A percentile compares a stretch with the other conserved stretches of the same genome.
Conservation (phyloP, 768 basidiomycete genomes). For the Pleurotus citrinopileatus region DNA sequence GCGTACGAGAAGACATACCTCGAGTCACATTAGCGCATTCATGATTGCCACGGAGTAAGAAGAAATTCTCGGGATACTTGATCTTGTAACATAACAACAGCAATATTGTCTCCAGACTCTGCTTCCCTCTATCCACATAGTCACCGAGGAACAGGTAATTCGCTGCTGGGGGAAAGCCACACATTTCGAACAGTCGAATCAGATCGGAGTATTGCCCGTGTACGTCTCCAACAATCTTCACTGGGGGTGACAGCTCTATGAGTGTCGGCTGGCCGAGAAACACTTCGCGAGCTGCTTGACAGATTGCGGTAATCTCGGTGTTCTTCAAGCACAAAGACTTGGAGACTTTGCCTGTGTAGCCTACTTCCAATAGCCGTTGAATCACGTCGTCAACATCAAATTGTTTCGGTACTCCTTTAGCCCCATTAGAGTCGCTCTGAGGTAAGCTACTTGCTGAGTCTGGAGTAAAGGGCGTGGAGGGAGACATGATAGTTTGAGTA, state of each 20-base stretch:
- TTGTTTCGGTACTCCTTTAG: slow-evolving; percentile 61
- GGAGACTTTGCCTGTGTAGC: slow-evolving; percentile 97
- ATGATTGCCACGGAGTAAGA: slow-evolving; percentile 95
- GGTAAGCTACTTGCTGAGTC: slow-evolving; percentile 43
- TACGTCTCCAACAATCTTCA: slow-evolving; percentile 99
- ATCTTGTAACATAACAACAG: slow-evolving; percentile 98
- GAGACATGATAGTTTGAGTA: slow-evolving; percentile 84
- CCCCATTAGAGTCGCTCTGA: slow-evolving; percentile 34
- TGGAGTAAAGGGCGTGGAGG: slow-evolving; percentile 52
- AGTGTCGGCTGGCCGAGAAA: slow-evolving; percentile 96
- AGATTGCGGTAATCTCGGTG: slow-evolving; percentile 90
- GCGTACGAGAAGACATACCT: slow-evolving; percentile 52
- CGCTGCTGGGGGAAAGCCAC: slow-evolving; percentile 94
- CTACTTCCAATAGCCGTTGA: slow-evolving; percentile 90
- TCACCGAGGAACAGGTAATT: slow-evolving; percentile 99
- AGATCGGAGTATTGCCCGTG: slow-evolving; percentile 99
- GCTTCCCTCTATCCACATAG: slow-evolving; percentile 98
- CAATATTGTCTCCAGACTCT: slow-evolving; percentile 96
- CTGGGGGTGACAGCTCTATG: slow-evolving; percentile 94
- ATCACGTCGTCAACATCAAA: slow-evolving; percentile 99
- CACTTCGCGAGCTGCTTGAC: slow-evolving; percentile 93
- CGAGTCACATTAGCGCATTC: slow-evolving; percentile 99
- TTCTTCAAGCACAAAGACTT: slow-evolving; percentile 96
- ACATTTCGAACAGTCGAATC: slow-evolving; percentile 99
- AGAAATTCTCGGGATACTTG: slow-evolving; percentile 99